These are phyloP conservation scores for Glonium stellatum DNA, from an alignment of 495 filamentous ascomycete genomes.

Conservation along the genomic window DNA sequence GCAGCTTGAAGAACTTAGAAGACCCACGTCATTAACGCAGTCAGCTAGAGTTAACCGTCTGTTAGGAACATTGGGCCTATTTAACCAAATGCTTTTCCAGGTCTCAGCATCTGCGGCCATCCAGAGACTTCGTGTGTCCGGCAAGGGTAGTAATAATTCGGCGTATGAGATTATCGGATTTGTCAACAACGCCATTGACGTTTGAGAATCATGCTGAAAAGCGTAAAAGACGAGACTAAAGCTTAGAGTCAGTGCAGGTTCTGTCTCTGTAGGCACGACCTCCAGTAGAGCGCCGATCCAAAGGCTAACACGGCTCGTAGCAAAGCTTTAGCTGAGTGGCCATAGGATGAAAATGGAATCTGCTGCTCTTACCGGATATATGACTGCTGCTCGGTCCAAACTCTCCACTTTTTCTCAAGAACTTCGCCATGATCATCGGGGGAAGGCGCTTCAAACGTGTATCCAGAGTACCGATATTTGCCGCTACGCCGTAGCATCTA, in stretches of 20 bases:
- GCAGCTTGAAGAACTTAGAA: slow-evolving; percentile 37
- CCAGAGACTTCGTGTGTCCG: slow-evolving; percentile 49
- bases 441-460: slow-evolving; percentile 39
- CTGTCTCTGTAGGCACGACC: too few relatives aligned
- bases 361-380: not conserved
- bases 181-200: slow-evolving; percentile 50
- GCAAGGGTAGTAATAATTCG: slow-evolving; percentile 54
- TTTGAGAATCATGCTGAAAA: slow-evolving; percentile 52
- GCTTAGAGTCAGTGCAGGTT: too few relatives aligned
- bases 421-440: slow-evolving; percentile 42
- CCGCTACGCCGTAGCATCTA: slow-evolving; percentile 35
- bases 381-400: slow-evolving; percentile 43
- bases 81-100: slow-evolving; percentile 50
- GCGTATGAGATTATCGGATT: slow-evolving; percentile 57
- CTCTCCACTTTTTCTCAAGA: slow-evolving; percentile 52
- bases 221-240: slow-evolving; percentile 49
- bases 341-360: too few relatives aligned
- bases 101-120: slow-evolving; percentile 47
- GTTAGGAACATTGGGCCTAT: slow-evolving; percentile 5
- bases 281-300: too few relatives aligned
- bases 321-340: too few relatives aligned
- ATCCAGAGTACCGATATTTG: slow-evolving; percentile 43
- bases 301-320: too few relatives aligned
- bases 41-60: slow-evolving; percentile 45
- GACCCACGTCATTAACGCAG: slow-evolving; percentile 46